phyloP scores from a whole-genome alignment of 345 rosid species.

The Gossypioides kirkii region DNA sequence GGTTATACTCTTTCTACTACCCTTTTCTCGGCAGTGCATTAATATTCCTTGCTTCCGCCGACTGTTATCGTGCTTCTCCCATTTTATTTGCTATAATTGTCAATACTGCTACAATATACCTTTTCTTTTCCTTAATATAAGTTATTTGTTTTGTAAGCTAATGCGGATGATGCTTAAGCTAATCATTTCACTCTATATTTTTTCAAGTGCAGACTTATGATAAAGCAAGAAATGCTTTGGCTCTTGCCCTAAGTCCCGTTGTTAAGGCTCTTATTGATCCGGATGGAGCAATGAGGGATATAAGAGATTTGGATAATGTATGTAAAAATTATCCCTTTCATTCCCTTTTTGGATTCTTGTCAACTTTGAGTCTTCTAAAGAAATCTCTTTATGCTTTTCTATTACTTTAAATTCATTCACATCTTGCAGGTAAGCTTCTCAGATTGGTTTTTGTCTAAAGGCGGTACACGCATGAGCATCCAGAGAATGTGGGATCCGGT shows the following conservation, averaged over 20 bases:
- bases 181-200: neutral
- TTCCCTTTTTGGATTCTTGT: neutral
- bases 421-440: slow-evolving; percentile 85
- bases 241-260: slow-evolving; percentile 94
- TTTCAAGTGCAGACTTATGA: slow-evolving; percentile 66
- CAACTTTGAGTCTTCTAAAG: neutral
- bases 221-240: slow-evolving; percentile 88
- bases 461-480: slow-evolving; percentile 82
- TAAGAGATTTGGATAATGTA: slow-evolving; percentile 83
- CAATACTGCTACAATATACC: neutral
- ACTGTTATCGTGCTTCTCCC: neutral
- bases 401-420: neutral
- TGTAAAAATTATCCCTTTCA: slow-evolving; percentile 15
- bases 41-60: neutral
- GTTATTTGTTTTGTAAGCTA: neutral
- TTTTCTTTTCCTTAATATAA: neutral
- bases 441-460: slow-evolving; percentile 97
- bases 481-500: slow-evolving; percentile 99
- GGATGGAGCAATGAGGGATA: slow-evolving; percentile 85
- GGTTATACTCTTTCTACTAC: slow-evolving; percentile 31
- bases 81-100: neutral
- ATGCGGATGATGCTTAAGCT: slow-evolving; percentile 1
- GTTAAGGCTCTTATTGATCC: slow-evolving; percentile 88
- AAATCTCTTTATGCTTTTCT: neutral
- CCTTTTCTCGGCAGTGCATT: neutral